Conservation (phyloP, 306 rosid genomes). For the Castanospermum australe region DNA sequence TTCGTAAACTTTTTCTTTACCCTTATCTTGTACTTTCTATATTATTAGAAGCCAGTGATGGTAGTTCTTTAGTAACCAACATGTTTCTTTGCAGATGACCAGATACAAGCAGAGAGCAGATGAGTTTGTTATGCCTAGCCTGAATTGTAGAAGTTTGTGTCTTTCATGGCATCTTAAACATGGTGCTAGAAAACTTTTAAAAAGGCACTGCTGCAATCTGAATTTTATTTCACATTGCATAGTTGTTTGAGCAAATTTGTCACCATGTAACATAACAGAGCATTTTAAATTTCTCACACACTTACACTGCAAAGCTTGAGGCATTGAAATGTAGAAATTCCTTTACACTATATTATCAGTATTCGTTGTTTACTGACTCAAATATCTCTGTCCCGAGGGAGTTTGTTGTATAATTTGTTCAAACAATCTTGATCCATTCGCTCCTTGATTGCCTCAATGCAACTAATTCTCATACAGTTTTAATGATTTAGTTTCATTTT, state of each 20-base stretch:
- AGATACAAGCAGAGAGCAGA: conserved; percentile 30
- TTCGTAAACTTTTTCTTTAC: not conserved
- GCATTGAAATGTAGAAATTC: not conserved
- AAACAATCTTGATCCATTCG: not conserved
- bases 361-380: not conserved
- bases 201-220: conserved; percentile 37
- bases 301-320: not conserved
- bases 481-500: conserved; percentile 8
- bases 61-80: not conserved
- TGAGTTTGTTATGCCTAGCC: conserved; percentile 27
- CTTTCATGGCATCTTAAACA: conserved; percentile 37
- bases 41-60: not conserved
- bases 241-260: not conserved
- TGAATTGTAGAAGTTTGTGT: conserved; percentile 13
- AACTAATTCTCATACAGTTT: not conserved
- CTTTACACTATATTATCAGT: not conserved
- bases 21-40: not conserved
- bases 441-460: not conserved
- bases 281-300: not conserved
- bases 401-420: conserved; percentile 8
- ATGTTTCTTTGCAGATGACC: conserved; percentile 37
- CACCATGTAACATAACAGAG: not conserved
- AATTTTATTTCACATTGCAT: not conserved
- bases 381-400: not conserved
- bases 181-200: conserved; percentile 15